Base-by-base conservation (phyloP, 176 grass and related monocot genomes). In the Cymbopogon citratus region DNA sequence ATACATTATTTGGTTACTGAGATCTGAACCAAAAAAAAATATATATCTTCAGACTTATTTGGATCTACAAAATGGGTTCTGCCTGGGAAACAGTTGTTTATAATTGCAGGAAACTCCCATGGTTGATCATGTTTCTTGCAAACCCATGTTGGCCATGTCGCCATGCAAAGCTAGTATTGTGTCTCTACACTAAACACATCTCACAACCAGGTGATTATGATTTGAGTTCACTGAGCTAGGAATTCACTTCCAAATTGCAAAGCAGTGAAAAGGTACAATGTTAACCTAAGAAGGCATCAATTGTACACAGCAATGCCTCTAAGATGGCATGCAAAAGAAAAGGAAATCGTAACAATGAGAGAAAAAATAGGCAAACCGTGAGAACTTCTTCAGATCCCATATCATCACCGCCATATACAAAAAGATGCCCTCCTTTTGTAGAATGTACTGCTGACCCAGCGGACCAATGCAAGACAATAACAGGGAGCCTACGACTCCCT, bases 331-430 rank as follows among this genome's bases (percentile, higher is more conserved):
- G 12, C 68, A 27, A 71, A 71, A 71, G n/a, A 71, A 71, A 71
- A 26, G n/a, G 68, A 43, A 71, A 71, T 26, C 0, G 3, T 70
- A 70, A 59, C 33, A 28, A 76, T 71, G 51, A 86, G 29, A 19
- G 12, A 80, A 63, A 85, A 34, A 65, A 72, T 74, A 24, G 18
- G 80, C 83, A 71, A 89, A 98, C 95, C 86, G 90, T 92, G 61
- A 98, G 78, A 91, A 98, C 95, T 92, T 98, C 95, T 85, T 98
- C 95, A 89, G 95, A 98, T 44, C 95, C 95, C 86, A 94, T 94
- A 81, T 94, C 95, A 89, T 98, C 95, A 77, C 95, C 95, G 67
- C 95, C 95, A 73, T 98, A 98, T 76, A 98, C 83, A 94, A 98
- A 94, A 88, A 98, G 91, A 80, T 94, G 88, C 9, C 92, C 92